A percentile compares a stretch with the other conserved stretches of the same genome.
These are phyloP conservation scores for Coniochaeta ligniaria DNA, from an alignment of 2,329 filamentous ascomycete genomes.

Conservation along the genomic window DNA sequence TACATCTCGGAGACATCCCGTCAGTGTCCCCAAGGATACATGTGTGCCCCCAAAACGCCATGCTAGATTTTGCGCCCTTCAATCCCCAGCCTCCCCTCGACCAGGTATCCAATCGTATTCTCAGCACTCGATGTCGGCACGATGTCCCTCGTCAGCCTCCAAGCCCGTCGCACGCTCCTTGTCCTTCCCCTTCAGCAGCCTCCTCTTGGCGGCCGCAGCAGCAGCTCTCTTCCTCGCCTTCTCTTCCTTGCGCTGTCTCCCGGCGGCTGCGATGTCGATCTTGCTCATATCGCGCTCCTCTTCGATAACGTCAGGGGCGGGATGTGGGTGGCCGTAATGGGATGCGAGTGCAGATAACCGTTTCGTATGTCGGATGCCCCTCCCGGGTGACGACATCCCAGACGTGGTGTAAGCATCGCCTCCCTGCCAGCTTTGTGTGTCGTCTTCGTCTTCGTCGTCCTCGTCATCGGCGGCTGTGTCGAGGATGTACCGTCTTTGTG, in stretches of 20 bases:
- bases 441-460: not conserved
- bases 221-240: constrained; percentile 1
- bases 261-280: not conserved
- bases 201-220: not conserved
- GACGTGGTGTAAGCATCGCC: not conserved
- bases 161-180: not conserved
- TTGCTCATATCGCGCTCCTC: constrained; percentile 2
- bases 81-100: not conserved
- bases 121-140: not conserved
- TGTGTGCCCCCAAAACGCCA: not conserved
- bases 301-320: not conserved
- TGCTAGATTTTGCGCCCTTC: not conserved
- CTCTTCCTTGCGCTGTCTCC: constrained; percentile 3
- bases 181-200: not conserved
- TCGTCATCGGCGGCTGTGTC: not conserved
- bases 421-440: not conserved
- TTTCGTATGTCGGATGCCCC: not conserved
- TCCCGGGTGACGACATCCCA: not conserved
- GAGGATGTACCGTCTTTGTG: not conserved
- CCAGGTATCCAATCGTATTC: not conserved
- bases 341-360: constrained; percentile 7
- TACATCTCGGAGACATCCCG: not conserved
- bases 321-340: not conserved
- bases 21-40: not conserved
- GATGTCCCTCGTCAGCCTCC: not conserved